These are phyloP conservation scores for Claviceps quebecensis DNA, from an alignment of 2,329 filamentous ascomycete species.

Conservation along the genomic window DNA sequence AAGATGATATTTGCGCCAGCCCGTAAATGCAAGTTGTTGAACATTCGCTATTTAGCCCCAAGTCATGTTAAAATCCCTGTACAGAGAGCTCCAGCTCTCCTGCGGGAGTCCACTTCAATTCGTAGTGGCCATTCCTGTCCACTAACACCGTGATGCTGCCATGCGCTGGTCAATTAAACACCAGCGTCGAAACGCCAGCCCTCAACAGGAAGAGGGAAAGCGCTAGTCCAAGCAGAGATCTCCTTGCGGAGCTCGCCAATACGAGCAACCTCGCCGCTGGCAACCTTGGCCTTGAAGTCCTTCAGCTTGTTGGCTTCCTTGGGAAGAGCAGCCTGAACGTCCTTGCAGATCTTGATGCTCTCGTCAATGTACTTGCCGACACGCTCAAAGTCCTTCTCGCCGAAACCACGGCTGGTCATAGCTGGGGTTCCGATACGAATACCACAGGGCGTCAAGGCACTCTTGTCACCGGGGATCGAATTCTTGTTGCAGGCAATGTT, in stretches of 20 bases:
- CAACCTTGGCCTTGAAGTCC: constrained; percentile 94
- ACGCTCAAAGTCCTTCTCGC: constrained; percentile 79
- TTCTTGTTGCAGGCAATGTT: constrained; percentile 99
- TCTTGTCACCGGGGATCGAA: constrained; percentile 94
- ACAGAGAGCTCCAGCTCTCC: constrained; percentile 1
- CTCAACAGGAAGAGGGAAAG: constrained; percentile 85
- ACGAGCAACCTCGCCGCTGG: constrained; percentile 61
- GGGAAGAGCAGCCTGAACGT: constrained; percentile 69
- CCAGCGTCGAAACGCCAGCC: constrained; percentile 51
- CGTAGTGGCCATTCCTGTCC: background rate
- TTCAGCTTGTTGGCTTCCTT: constrained; percentile 99
- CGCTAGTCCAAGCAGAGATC: constrained; percentile 72
- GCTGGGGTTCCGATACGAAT: constrained; percentile 93
- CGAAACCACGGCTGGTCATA: constrained; percentile 94
- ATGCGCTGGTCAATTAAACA: constrained; percentile 24
- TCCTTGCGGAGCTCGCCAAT: constrained; percentile 80
- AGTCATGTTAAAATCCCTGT: constrained; percentile 12
- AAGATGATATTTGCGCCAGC: constrained; percentile 10
- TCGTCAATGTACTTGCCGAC: constrained; percentile 83
- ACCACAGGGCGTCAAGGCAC: constrained; percentile 83
- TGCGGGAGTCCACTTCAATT: constrained; percentile 1
- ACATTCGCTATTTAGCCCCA: constrained; percentile 11
- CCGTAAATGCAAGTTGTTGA: constrained; percentile 14
- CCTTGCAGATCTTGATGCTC: constrained; percentile 78
- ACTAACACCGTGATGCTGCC: background rate